phyloP scores from a whole-genome alignment of 1,284 basidiomycete genomes.

The Hemileia vastatrix region DNA sequence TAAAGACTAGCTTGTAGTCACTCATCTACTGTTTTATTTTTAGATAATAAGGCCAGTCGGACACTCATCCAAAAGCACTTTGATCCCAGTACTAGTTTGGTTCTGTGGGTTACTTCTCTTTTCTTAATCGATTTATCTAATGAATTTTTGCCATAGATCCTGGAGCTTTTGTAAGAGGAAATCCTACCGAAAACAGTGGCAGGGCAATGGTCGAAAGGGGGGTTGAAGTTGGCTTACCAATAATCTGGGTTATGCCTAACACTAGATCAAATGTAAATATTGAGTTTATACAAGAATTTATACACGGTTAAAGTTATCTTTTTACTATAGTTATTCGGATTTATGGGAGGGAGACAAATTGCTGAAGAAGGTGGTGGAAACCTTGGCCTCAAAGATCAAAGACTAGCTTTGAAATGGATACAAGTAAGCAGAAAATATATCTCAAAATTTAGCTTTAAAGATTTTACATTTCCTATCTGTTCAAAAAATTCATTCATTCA shows the following conservation, averaged over 20 bases:
- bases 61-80: too few relatives aligned
- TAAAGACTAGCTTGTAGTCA: too few relatives aligned
- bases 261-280: not conserved
- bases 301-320: too few relatives aligned
- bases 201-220: not conserved
- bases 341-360: constrained; percentile 50
- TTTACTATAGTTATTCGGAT: constrained; percentile 47
- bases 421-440: constrained; percentile 34
- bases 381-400: constrained; percentile 47
- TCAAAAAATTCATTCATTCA: too few relatives aligned
- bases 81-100: too few relatives aligned
- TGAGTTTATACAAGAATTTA: too few relatives aligned
- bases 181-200: too few relatives aligned
- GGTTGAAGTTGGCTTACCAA: not conserved
- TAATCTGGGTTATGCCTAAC: not conserved
- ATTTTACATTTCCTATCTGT: too few relatives aligned
- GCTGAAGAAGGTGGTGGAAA: constrained; percentile 50
- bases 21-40: too few relatives aligned
- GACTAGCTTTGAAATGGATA: constrained; percentile 34
- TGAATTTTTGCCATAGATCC: not conserved
- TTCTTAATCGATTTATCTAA: not conserved
- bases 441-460: constrained; percentile 36
- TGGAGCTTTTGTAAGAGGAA: not conserved
- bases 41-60: too few relatives aligned
- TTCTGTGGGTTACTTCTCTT: too few relatives aligned